Evolutionary conservation across 345 rosid species (phyloP).

Genomic region (Pistacia vera): DNA sequence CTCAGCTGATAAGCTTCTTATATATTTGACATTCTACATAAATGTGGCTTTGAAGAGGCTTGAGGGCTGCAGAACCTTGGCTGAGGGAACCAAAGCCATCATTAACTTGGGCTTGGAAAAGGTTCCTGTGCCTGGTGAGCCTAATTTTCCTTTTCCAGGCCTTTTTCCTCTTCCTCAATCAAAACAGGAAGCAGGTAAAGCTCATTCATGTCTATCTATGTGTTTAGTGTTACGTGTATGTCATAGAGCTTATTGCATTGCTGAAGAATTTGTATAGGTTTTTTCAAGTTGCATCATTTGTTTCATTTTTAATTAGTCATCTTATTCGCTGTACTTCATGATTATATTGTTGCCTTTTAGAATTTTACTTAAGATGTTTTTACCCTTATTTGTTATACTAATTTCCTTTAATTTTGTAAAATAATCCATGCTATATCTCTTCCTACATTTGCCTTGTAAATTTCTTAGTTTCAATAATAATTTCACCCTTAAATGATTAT

Average conservation of each 20-base stretch:
- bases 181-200: constrained; percentile 72
- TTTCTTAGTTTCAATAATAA: not conserved
- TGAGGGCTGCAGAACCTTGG: constrained; percentile 93
- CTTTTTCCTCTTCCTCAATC: constrained; percentile 77
- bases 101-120: constrained; percentile 93
- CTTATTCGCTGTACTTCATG: not conserved
- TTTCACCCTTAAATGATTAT: not conserved
- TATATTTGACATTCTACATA: constrained; percentile 89
- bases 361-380: not conserved
- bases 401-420: not conserved
- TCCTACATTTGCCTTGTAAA: not conserved
- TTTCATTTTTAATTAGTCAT: not conserved
- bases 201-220: not conserved
- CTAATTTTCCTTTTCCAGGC: constrained; percentile 90
- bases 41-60: constrained; percentile 91
- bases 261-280: constrained; percentile 3
- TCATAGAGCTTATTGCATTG: not conserved
- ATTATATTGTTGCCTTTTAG: not conserved
- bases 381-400: too few relatives aligned
- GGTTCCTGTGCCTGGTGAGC: constrained; percentile 91
- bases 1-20: constrained; percentile 91
- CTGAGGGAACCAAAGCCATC: constrained; percentile 95
- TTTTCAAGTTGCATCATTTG: not conserved
- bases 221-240: not conserved
- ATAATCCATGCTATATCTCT: not conserved